Conservation (phyloP, 1,139 yeast genomes). For the Hyphopichia fennica region DNA sequence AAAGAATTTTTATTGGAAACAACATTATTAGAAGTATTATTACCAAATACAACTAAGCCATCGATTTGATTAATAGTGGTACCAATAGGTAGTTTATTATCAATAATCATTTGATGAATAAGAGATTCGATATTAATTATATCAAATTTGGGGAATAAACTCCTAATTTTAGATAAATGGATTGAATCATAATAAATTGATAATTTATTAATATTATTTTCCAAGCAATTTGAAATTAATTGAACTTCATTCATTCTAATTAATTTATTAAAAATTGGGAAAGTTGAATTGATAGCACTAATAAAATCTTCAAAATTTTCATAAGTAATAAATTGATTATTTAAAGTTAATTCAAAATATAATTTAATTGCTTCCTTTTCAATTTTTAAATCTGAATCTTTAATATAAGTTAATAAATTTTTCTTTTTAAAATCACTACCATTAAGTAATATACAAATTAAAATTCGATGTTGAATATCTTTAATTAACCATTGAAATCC, state of each 20-base stretch:
- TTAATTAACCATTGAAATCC: slow-evolving; percentile 7
- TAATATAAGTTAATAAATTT: slow-evolving; percentile 26
- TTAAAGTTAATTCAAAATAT: slow-evolving; percentile 9
- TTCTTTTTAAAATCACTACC: slow-evolving; percentile 36
- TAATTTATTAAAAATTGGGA: slow-evolving; percentile 10
- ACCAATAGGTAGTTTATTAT: slow-evolving; percentile 29
- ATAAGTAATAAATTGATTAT: slow-evolving; percentile 18
- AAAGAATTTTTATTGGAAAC: slow-evolving; percentile 9
- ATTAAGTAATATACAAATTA: slow-evolving; percentile 30
- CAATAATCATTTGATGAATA: slow-evolving; percentile 34
- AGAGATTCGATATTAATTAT: slow-evolving; percentile 21
- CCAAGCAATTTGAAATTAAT: slow-evolving; percentile 27
- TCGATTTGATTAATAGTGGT: slow-evolving; percentile 35
- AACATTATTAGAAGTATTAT: slow-evolving; percentile 11
- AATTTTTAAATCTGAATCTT: slow-evolving; percentile 9
- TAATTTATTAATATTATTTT: slow-evolving; percentile 31
- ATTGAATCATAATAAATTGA: slow-evolving; percentile 30
- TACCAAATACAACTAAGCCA: slow-evolving; percentile 21
- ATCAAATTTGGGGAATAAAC: slow-evolving; percentile 12
- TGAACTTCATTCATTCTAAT: slow-evolving; percentile 10
- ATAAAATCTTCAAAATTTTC: slow-evolving; percentile 18
- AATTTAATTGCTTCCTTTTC: slow-evolving; percentile 1
- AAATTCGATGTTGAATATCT: slow-evolving; percentile 23
- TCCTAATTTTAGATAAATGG: slow-evolving; percentile 15
- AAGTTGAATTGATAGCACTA: slow-evolving; percentile 6